Evolutionary conservation across 495 filamentous ascomycete species (phyloP).

Genomic region (Xylaria palmicola): DNA sequence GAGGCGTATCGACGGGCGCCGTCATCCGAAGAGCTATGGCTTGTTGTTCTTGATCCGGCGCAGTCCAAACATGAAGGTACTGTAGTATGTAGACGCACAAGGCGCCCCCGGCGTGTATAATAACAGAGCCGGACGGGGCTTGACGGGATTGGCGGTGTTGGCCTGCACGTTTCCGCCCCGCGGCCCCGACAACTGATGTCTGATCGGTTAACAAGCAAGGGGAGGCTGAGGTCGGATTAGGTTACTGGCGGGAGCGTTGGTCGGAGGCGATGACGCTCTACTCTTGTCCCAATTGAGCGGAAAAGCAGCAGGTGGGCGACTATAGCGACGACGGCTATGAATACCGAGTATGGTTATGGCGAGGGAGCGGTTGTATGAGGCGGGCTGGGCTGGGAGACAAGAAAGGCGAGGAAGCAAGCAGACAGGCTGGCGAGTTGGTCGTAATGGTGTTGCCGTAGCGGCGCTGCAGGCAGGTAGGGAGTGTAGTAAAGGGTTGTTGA

Average conservation of each 20-base stretch:
- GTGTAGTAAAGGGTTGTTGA: slow-evolving; percentile 13
- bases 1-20: slow-evolving; percentile 17
- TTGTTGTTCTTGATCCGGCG: slow-evolving; percentile 7
- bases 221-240: slow-evolving; percentile 1
- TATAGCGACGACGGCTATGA: not conserved
- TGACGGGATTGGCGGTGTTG: not conserved
- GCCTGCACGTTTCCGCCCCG: not conserved
- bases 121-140: not conserved
- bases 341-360: not conserved
- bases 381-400: not conserved
- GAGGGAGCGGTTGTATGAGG: not conserved
- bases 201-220: slow-evolving; percentile 1
- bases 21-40: slow-evolving; percentile 26
- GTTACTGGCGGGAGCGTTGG: not conserved
- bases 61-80: slow-evolving; percentile 2
- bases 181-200: not conserved
- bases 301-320: not conserved
- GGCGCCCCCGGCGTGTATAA: not conserved
- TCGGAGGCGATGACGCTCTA: not conserved
- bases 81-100: slow-evolving; percentile 8
- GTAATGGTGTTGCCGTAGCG: slow-evolving; percentile 5
- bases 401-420: not conserved
- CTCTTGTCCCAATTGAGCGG: slow-evolving; percentile 3
- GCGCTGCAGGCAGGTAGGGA: not conserved
- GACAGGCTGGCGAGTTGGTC: not conserved